Evolutionary conservation across 2,329 filamentous ascomycete species (phyloP), one percentile per base, ranked within the genome.

Genomic region (Pseudogymnoascus sp.): DNA sequence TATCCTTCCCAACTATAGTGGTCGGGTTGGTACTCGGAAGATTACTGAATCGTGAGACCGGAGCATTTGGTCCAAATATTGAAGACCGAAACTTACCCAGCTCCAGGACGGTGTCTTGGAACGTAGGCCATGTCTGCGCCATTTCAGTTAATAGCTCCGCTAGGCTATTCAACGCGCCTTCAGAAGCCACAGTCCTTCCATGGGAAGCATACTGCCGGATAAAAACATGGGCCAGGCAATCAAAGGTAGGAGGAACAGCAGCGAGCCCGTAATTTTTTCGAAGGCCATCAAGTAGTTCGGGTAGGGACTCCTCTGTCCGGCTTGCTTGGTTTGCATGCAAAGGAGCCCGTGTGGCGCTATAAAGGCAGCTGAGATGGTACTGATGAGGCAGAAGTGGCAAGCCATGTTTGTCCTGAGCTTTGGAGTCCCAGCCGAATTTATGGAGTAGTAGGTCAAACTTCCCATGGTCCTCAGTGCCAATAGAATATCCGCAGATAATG

Each of bases 301-400:
- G 33, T 12, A 60, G n/a, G 6, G 58, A 39, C 19, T 60, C 49
- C 16, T 55, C 49, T 33, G 49, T 12, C 49, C n/a, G n/a, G n/a
- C 49, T 55, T 55, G 28, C n/a, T 55, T 3, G 9, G n/a, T 55
- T 12, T 12, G 49, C n/a, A 8, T 55, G 49, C 9, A 30, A 19
- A 33, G 49, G 28, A 55, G 49, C 49, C 9, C 72, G 60, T 2
- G 71, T 70, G 19, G 66, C 68, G 25, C 69, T 68, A 64, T 72
- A 71, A 41, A 68, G 62, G 60, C 69, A 66, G 36, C 68, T 67
- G 12, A 73, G 61, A 62, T 73, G 69, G 41, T 71, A 71, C 38
- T 72, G 69, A 60, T 72, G 71, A 9, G 70, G 71, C 25, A 73
- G 65, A 36, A 72, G 59, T 22, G 66, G 63, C 3, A 7, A 19